phyloP scores from a whole-genome alignment of 106 monocot genomes.

The Platanthera zijinensis region DNA sequence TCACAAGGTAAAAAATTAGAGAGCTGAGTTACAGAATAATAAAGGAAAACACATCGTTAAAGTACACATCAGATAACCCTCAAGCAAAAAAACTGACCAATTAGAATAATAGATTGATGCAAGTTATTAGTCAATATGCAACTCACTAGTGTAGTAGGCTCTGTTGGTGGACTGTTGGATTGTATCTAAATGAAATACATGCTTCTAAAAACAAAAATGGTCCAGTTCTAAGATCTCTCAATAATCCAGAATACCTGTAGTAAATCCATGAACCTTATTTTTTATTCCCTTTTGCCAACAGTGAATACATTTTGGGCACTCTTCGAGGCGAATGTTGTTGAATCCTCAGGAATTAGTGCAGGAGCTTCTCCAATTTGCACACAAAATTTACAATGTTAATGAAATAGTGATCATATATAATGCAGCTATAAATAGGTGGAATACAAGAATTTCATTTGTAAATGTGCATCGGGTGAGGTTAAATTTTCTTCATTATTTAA shows the following conservation, averaged over 20 bases:
- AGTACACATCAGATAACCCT: background rate
- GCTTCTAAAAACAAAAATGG: slow-evolving; percentile 61
- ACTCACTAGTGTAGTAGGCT: slow-evolving; percentile 19
- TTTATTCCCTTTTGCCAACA: slow-evolving; percentile 31
- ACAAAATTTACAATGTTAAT: background rate
- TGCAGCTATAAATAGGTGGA: background rate
- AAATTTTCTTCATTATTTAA: background rate
- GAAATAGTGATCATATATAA: background rate
- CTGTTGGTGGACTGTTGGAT: slow-evolving; percentile 19
- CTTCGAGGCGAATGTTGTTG: slow-evolving; percentile 31
- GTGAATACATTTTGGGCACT: slow-evolving; percentile 21
- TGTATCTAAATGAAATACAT: slow-evolving; percentile 77
- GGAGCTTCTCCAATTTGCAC: slow-evolving; percentile 55
- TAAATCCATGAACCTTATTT: slow-evolving; percentile 18
- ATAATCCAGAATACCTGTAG: slow-evolving; percentile 25
- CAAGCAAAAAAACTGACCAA: too few species aligned
- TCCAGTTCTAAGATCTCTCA: slow-evolving; percentile 70
- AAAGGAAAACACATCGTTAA: background rate
- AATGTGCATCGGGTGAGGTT: background rate
- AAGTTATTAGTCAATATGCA: background rate
- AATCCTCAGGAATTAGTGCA: slow-evolving; percentile 73
- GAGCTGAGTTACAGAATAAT: background rate
- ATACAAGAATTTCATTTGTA: background rate
- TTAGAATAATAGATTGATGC: background rate
- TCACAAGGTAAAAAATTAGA: background rate